A percentile compares a stretch with the other conserved stretches of the same genome.
These are phyloP conservation scores for Aspergillaceae sp. DNA, from an alignment of 2,329 filamentous ascomycete species.

Conservation along the genomic window DNA sequence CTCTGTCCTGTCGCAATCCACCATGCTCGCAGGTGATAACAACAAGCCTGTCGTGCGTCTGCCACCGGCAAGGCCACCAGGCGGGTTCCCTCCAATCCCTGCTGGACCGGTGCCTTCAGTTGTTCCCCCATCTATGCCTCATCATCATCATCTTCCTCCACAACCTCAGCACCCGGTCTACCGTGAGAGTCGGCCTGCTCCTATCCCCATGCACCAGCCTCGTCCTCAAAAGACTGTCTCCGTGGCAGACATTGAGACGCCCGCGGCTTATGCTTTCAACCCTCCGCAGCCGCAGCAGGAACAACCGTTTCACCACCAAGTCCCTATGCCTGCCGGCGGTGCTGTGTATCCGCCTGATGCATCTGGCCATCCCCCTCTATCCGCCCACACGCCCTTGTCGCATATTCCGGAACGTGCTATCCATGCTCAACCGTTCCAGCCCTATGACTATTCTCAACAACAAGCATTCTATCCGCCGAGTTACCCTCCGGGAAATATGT, in stretches of 20 bases:
- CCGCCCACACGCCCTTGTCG: slow-evolving; percentile 67
- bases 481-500: slow-evolving; percentile 54
- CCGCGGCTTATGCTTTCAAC: slow-evolving; percentile 53
- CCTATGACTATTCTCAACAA: slow-evolving; percentile 53
- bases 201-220: slow-evolving; percentile 81
- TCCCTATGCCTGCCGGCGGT: slow-evolving; percentile 59
- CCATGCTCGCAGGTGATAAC: slow-evolving; percentile 51
- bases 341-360: slow-evolving; percentile 46
- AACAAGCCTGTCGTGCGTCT: slow-evolving; percentile 71
- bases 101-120: slow-evolving; percentile 11
- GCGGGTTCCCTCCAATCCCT: slow-evolving; percentile 14
- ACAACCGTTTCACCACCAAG: slow-evolving; percentile 88
- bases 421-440: slow-evolving; percentile 83
- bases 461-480: slow-evolving; percentile 52
- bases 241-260: slow-evolving; percentile 83
- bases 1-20: slow-evolving; percentile 63
- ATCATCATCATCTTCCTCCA: slow-evolving; percentile 20
- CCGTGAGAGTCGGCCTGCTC: slow-evolving; percentile 52
- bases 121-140: slow-evolving; percentile 22
- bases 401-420: slow-evolving; percentile 90
- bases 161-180: slow-evolving; percentile 48
- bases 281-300: slow-evolving; percentile 59
- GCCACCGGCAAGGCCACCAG: slow-evolving; percentile 50
- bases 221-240: slow-evolving; percentile 91
- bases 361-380: slow-evolving; percentile 60